phyloP scores from a whole-genome alignment of 2,329 filamentous ascomycete genomes.

The Tolypocladium sp. region DNA sequence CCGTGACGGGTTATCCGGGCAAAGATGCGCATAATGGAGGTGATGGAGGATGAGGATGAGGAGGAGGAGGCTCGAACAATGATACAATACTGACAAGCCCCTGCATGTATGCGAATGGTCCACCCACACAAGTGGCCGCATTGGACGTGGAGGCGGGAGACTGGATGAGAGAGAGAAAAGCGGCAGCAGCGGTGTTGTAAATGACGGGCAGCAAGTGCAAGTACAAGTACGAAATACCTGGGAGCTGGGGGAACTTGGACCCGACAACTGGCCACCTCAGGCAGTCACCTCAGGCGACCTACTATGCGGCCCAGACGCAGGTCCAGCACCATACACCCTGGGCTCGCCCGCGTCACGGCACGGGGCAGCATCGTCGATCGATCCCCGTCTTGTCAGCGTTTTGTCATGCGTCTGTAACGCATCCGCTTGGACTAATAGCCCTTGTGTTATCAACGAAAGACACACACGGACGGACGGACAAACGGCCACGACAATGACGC shows the following conservation, averaged over 20 bases:
- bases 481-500: not conserved
- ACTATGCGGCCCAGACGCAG: slow-evolving; percentile 3
- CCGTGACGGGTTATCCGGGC: not conserved
- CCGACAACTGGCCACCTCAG: not conserved
- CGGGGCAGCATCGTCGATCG: not conserved
- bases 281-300: not conserved
- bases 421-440: not conserved
- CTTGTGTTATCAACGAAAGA: not conserved
- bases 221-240: not conserved
- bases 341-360: not conserved
- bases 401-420: not conserved
- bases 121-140: not conserved
- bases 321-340: not conserved
- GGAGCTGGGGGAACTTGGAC: not conserved
- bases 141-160: not conserved
- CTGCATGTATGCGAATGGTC: not conserved
- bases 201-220: not conserved
- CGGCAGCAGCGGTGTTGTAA: not conserved
- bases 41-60: not conserved
- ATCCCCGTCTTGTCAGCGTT: not conserved
- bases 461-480: not conserved
- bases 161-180: not conserved
- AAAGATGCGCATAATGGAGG: not conserved
- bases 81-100: not conserved
- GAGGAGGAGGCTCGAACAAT: not conserved